Conservation (phyloP, 2,329 filamentous ascomycete genomes). For the Talaromyces atroroseus region DNA sequence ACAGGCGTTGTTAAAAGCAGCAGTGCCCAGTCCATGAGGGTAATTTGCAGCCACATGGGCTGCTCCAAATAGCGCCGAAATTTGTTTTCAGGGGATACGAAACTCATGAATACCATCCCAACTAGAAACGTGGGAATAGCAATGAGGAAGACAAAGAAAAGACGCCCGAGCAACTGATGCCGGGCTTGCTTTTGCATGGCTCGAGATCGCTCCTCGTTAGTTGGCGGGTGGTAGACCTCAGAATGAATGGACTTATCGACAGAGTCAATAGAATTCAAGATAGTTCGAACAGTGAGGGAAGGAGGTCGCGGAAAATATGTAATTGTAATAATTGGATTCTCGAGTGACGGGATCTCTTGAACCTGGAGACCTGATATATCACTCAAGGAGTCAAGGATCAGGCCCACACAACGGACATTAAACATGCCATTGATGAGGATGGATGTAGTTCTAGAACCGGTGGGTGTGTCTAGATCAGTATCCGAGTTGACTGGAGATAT, state of each 20-base stretch:
- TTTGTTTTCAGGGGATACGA: slow-evolving; percentile 57
- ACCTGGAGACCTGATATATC: slow-evolving; percentile 37
- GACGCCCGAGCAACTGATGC: slow-evolving; percentile 60
- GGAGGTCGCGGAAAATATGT: slow-evolving; percentile 65
- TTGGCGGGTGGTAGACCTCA: slow-evolving; percentile 71
- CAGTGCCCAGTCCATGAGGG: slow-evolving; percentile 69
- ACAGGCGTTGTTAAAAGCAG: slow-evolving; percentile 78
- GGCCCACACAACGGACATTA: slow-evolving; percentile 63
- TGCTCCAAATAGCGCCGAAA: slow-evolving; percentile 63
- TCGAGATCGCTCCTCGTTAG: slow-evolving; percentile 73
- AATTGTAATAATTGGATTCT: slow-evolving; percentile 64
- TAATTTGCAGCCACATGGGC: slow-evolving; percentile 62
- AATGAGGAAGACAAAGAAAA: slow-evolving; percentile 63
- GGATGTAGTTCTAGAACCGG: slow-evolving; percentile 52
- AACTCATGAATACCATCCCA: slow-evolving; percentile 84
- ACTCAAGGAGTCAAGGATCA: slow-evolving; percentile 31
- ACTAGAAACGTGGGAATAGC: slow-evolving; percentile 83
- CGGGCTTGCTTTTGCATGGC: slow-evolving; percentile 66
- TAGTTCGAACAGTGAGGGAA: slow-evolving; percentile 66
- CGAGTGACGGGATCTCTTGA: slow-evolving; percentile 46
- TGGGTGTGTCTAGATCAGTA: slow-evolving; percentile 44
- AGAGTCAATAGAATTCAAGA: slow-evolving; percentile 62
- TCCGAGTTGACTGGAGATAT: slow-evolving; percentile 39
- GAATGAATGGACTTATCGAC: slow-evolving; percentile 62
- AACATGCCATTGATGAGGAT: slow-evolving; percentile 67